These are phyloP conservation scores for Endotrypanum monterogeii DNA, from an alignment of 208 protist species.

Conservation along the genomic window DNA sequence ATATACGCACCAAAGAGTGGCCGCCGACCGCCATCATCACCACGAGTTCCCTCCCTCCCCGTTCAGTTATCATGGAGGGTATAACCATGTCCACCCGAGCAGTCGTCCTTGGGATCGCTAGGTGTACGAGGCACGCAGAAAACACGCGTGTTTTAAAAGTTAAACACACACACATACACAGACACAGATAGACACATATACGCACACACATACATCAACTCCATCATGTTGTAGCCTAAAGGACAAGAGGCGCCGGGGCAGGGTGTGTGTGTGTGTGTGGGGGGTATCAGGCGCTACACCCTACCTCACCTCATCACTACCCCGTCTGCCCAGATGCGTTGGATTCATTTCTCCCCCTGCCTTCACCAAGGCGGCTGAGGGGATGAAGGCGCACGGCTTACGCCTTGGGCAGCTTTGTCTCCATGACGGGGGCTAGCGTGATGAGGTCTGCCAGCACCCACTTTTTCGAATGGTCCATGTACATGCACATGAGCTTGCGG, in stretches of 20 bases:
- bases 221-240: not conserved
- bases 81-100: too few species aligned
- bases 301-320: too few species aligned
- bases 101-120: too few species aligned
- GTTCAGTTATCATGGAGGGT: too few species aligned
- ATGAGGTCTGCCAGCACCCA: slow-evolving; percentile 76
- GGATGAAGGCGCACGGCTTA: not conserved
- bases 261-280: not conserved
- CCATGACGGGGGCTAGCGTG: slow-evolving; percentile 28
- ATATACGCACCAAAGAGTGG: too few species aligned
- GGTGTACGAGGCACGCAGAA: too few species aligned
- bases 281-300: not conserved
- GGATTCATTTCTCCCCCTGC: too few species aligned
- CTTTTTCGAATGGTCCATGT: slow-evolving; percentile 57
- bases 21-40: too few species aligned
- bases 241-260: not conserved
- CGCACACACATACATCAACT: not conserved
- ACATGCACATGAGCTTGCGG: slow-evolving; percentile 76
- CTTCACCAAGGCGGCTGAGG: not conserved
- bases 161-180: not conserved
- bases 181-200: not conserved
- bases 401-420: slow-evolving; percentile 27
- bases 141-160: not conserved
- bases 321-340: too few species aligned
- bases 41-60: too few species aligned